Conservation (phyloP, 495 filamentous ascomycete species). For the Achaetomiella virescens region DNA sequence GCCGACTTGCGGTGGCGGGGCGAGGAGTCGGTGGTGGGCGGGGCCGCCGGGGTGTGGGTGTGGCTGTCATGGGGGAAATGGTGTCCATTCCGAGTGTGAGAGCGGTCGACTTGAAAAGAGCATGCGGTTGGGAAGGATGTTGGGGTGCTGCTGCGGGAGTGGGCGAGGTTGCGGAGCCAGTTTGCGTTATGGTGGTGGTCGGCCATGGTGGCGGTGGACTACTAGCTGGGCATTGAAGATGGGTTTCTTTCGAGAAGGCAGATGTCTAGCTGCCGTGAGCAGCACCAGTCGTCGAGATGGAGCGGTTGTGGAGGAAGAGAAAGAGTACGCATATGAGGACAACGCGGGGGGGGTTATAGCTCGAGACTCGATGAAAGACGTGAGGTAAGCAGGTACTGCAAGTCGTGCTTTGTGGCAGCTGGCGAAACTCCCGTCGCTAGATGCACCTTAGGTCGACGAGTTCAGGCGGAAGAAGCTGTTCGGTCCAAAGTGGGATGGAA, state of each 20-base stretch:
- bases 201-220: background rate
- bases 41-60: background rate
- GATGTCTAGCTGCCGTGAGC: no score
- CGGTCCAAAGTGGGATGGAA: no score
- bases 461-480: no score
- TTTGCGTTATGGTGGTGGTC: background rate
- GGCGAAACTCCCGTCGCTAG: no score
- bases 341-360: no score
- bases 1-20: conserved; percentile 4
- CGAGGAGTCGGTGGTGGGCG: background rate
- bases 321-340: no score
- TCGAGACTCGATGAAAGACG: no score
- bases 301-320: background rate
- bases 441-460: no score
- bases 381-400: no score
- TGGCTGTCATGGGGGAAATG: background rate
- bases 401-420: no score
- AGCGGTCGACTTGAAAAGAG: background rate
- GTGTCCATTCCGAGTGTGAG: no score
- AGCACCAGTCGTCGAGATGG: no score
- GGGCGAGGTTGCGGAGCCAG: conserved; percentile 8
- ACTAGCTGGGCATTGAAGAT: background rate
- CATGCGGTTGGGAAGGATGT: background rate
- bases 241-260: background rate
- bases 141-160: conserved; percentile 1